Conservation (phyloP, 2,329 filamentous ascomycete genomes). For the Diaporthe destruens region DNA sequence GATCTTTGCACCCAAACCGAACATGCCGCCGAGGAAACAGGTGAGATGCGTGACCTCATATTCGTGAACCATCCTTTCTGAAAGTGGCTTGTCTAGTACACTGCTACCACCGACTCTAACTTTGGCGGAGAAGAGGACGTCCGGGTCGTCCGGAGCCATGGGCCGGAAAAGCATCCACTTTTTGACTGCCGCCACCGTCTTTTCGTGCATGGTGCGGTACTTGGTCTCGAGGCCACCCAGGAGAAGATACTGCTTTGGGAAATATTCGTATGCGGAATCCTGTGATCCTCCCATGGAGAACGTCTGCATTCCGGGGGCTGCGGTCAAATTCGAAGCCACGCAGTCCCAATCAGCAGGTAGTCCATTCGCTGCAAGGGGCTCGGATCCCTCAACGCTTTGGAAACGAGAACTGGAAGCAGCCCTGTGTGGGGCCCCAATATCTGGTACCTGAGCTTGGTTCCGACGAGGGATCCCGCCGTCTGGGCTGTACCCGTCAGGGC, state of each 20-base stretch:
- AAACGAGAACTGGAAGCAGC: constrained; percentile 10
- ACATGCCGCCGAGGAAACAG: constrained; percentile 80
- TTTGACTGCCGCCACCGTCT: constrained; percentile 75
- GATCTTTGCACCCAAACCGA: constrained; percentile 73
- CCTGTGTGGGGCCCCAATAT: not conserved
- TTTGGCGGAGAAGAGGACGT: constrained; percentile 81
- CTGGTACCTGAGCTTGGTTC: not conserved
- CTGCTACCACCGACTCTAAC: constrained; percentile 60
- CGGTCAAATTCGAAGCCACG: constrained; percentile 69
- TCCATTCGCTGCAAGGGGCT: constrained; percentile 53
- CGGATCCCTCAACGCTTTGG: not conserved
- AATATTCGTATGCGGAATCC: constrained; percentile 80
- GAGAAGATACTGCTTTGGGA: constrained; percentile 78
- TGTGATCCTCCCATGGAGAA: constrained; percentile 75
- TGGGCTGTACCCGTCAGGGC: not conserved
- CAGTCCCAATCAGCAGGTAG: constrained; percentile 61
- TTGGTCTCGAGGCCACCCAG: constrained; percentile 80
- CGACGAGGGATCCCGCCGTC: not conserved
- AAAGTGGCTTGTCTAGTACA: constrained; percentile 53
- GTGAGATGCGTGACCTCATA: constrained; percentile 75
- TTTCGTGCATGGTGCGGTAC: constrained; percentile 80
- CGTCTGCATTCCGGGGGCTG: constrained; percentile 58
- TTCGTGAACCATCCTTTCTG: constrained; percentile 51
- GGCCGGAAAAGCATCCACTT: constrained; percentile 83
- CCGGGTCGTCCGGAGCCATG: constrained; percentile 74